Evolutionary conservation across 2,329 filamentous ascomycete genomes (phyloP).

Genomic region (Paecilomyces variotii): DNA sequence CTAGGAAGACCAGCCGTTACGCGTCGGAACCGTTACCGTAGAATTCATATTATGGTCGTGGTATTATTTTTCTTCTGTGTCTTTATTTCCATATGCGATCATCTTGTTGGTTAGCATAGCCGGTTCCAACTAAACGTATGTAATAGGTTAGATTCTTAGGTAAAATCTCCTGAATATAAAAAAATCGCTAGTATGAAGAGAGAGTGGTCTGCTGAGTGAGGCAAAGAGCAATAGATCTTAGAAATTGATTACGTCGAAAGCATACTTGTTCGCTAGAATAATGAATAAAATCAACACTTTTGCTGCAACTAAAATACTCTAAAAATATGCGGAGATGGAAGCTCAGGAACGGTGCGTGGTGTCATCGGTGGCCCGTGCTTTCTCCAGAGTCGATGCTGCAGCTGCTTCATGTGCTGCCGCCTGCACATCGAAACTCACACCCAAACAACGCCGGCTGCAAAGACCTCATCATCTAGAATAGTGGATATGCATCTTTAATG

Average conservation of each 20-base stretch:
- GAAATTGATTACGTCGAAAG: too few relatives aligned
- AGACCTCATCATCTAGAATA: not conserved
- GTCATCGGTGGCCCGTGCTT: not conserved
- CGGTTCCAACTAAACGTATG: too few relatives aligned
- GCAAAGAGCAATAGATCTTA: too few relatives aligned
- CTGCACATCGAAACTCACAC: not conserved
- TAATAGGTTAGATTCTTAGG: too few relatives aligned
- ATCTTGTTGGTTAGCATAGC: not conserved
- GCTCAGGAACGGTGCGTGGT: not conserved
- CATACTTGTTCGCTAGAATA: too few relatives aligned
- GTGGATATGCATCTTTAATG: not conserved
- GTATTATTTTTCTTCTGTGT: not conserved
- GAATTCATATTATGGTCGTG: not conserved
- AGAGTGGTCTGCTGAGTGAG: too few relatives aligned
- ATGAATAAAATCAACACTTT: too few relatives aligned
- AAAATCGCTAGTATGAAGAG: too few relatives aligned
- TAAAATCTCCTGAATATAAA: too few relatives aligned
- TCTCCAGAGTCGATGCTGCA: not conserved
- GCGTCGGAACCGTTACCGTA: not conserved
- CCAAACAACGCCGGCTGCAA: not conserved
- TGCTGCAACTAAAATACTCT: too few relatives aligned
- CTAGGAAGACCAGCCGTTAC: not conserved
- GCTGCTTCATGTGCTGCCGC: not conserved
- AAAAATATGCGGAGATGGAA: too few relatives aligned
- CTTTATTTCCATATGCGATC: not conserved